Evolutionary conservation across 1,284 basidiomycete genomes (phyloP).

Genomic region (Ceratobasidium sp.): DNA sequence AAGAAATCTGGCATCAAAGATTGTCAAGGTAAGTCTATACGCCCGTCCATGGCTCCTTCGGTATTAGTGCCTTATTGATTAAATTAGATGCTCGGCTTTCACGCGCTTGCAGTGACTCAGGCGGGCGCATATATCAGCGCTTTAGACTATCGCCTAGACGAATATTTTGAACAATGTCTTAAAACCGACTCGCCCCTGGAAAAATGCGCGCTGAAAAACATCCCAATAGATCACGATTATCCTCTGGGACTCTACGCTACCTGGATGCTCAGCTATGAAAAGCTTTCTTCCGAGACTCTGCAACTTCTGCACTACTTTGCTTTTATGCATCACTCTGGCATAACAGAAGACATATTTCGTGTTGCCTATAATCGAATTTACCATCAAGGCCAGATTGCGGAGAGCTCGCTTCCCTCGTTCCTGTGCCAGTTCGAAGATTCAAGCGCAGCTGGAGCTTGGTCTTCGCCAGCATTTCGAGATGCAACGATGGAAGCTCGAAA

Average conservation of each 20-base stretch:
- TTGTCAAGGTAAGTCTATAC: neutral
- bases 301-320: slow-evolving; percentile 24
- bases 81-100: slow-evolving; percentile 13
- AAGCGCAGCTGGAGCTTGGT: neutral
- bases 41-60: neutral
- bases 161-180: slow-evolving; percentile 3
- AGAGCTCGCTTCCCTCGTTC: neutral
- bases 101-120: slow-evolving; percentile 22
- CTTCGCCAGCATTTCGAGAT: neutral
- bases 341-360: slow-evolving; percentile 13
- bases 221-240: slow-evolving; percentile 2
- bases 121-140: slow-evolving; percentile 20
- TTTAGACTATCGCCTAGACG: neutral
- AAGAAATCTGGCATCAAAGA: neutral
- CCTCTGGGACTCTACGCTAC: neutral
- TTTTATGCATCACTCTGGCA: slow-evolving; percentile 21
- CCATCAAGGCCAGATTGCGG: neutral
- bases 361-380: neutral
- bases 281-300: neutral
- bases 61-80: neutral
- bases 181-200: neutral
- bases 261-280: slow-evolving; percentile 8
- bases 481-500: neutral
- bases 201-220: neutral
- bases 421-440: neutral